Percentiles rank a stretch among this genome's conserved stretches.
Conservation (phyloP, 2,329 filamentous ascomycete species). For the Penicillium sp. region DNA sequence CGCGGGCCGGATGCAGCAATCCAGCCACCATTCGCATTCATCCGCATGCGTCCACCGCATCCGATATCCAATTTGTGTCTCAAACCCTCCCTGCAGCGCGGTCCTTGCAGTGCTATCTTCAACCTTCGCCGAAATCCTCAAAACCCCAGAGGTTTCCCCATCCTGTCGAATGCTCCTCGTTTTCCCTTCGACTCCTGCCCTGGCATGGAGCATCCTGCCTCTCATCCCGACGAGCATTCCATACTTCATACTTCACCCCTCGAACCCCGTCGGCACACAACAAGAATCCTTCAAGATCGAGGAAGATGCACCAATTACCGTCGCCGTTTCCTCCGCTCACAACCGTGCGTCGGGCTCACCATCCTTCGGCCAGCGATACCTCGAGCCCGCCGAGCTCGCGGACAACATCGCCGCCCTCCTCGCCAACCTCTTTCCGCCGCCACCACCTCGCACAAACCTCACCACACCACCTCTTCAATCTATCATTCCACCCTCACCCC, state of each 20-base stretch:
- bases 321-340: constrained; percentile 33
- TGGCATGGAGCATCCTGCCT: neutral
- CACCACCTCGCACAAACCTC: too few species aligned
- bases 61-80: constrained; percentile 21
- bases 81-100: constrained; percentile 23
- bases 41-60: constrained; percentile 23
- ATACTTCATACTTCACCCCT: constrained; percentile 5
- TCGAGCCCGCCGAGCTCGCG: constrained; percentile 25
- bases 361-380: constrained; percentile 18
- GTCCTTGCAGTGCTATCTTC: constrained; percentile 19
- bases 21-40: constrained; percentile 19
- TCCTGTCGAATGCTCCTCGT: too few species aligned
- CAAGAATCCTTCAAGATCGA: constrained; percentile 2
- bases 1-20: constrained; percentile 10
- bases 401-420: constrained; percentile 27
- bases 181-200: neutral
- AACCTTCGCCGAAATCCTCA: neutral
- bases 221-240: neutral
- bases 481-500: constrained; percentile 26
- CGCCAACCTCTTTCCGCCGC: constrained; percentile 17
- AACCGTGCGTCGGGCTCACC: constrained; percentile 26
- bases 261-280: too few species aligned
- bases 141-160: too few species aligned
- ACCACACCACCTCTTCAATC: constrained; percentile 21
- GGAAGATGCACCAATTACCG: constrained; percentile 24